These are phyloP conservation scores for Coccinonectria pachysandricola DNA, from an alignment of 2,329 filamentous ascomycete genomes.

Conservation along the genomic window DNA sequence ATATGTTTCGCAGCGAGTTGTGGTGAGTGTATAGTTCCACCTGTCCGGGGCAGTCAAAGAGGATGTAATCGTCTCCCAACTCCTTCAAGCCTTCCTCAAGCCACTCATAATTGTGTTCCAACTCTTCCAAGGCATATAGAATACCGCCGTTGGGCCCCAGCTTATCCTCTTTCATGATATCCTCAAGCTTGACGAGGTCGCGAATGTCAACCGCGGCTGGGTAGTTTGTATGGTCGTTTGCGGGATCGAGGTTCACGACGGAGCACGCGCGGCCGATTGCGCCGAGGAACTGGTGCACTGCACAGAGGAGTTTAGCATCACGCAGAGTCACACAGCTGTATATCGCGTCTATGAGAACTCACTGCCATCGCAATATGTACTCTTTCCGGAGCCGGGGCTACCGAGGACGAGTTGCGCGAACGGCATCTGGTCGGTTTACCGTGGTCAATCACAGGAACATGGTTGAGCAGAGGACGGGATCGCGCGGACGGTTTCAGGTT, in stretches of 20 bases:
- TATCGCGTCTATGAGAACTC: conserved; percentile 21
- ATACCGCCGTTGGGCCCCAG: conserved; percentile 89
- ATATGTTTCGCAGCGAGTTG: conserved; percentile 80
- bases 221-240: conserved; percentile 88
- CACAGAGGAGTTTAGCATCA: conserved; percentile 1
- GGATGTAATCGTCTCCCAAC: conserved; percentile 78
- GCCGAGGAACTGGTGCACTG: conserved; percentile 92
- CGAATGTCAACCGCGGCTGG: conserved; percentile 85
- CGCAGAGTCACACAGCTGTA: background rate
- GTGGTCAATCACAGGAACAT: conserved; percentile 17
- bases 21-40: conserved; percentile 97
- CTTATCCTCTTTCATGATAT: conserved; percentile 86
- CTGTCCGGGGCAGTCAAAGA: conserved; percentile 95
- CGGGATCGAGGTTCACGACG: conserved; percentile 91
- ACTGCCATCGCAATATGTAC: conserved; percentile 96
- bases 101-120: conserved; percentile 93
- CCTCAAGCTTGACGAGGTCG: conserved; percentile 77
- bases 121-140: conserved; percentile 85
- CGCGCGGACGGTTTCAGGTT: too few relatives aligned
- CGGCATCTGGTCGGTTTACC: conserved; percentile 34
- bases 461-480: conserved; percentile 5
- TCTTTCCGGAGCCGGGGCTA: conserved; percentile 92
- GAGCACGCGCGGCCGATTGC: conserved; percentile 93
- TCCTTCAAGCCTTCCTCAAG: conserved; percentile 69
- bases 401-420: conserved; percentile 77